Conservation (phyloP, 2,329 filamentous ascomycete genomes). For the Emmonsiellopsis sp. region DNA sequence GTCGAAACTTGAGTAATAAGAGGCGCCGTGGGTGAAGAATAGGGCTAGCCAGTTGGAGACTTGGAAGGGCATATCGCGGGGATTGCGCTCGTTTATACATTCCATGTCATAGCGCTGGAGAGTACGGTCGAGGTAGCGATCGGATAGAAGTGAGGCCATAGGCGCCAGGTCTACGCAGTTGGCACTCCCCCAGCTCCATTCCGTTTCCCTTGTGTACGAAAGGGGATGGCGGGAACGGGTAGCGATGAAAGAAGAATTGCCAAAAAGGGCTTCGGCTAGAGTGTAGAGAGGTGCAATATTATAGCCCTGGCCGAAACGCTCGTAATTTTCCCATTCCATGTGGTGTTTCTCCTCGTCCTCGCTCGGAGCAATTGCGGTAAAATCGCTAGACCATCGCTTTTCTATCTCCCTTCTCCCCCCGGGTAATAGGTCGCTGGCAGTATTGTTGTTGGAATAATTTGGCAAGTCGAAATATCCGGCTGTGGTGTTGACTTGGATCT, state of each 20-base stretch:
- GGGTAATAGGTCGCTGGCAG: not conserved
- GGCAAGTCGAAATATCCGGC: conserved; percentile 5
- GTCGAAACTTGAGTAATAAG: too few relatives aligned
- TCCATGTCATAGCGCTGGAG: too few relatives aligned
- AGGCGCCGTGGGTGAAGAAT: too few relatives aligned
- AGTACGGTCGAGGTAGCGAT: too few relatives aligned
- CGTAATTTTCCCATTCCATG: not conserved
- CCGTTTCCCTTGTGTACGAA: not conserved
- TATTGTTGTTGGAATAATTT: not conserved
- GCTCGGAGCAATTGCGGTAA: not conserved
- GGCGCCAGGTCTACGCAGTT: too few relatives aligned
- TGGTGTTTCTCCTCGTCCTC: not conserved
- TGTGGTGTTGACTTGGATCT: conserved; percentile 15
- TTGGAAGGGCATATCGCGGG: too few relatives aligned
- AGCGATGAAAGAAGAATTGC: conserved; percentile 2
- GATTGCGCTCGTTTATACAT: too few relatives aligned
- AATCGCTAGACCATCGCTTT: not conserved
- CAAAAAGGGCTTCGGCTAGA: not conserved
- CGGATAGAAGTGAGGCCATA: too few relatives aligned
- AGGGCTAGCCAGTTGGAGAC: too few relatives aligned
- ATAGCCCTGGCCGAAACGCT: not conserved
- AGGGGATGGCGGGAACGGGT: not conserved
- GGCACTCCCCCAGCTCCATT: too few relatives aligned
- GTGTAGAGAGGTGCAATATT: not conserved
- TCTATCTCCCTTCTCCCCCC: not conserved